Percentiles rank a stretch among this genome's conserved stretches.
phyloP scores from a whole-genome alignment of 371 early-diverging fungal species.

The Saksenaea vasiformis region DNA sequence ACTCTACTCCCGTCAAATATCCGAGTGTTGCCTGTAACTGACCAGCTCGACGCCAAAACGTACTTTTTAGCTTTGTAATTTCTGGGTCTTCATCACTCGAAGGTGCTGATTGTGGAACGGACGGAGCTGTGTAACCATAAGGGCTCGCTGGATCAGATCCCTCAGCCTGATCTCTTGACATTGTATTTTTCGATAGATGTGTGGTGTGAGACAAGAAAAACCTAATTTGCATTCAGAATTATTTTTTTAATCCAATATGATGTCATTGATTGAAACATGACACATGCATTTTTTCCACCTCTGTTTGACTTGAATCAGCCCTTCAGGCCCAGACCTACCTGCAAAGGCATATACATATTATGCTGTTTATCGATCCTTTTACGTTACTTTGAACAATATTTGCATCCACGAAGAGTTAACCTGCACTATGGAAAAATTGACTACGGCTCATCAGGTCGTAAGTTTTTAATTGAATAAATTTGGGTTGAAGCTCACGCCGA shows the following conservation, averaged over 20 bases:
- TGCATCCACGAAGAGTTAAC: too few relatives aligned
- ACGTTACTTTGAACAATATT: too few relatives aligned
- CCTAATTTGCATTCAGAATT: neutral
- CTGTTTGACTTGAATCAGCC: too few relatives aligned
- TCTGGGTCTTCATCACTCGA: constrained; percentile 23
- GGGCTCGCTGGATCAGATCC: neutral
- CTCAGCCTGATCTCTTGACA: neutral
- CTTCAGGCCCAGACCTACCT: too few relatives aligned
- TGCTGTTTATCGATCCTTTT: too few relatives aligned
- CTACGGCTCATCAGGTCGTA: too few relatives aligned
- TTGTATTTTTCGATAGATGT: neutral
- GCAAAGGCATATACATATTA: too few relatives aligned
- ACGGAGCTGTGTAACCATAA: neutral
- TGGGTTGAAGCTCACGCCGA: too few relatives aligned
- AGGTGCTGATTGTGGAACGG: neutral
- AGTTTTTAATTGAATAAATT: too few relatives aligned
- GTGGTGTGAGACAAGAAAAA: neutral
- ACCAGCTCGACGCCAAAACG: constrained; percentile 36
- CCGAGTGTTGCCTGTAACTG: constrained; percentile 35
- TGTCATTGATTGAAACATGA: neutral
- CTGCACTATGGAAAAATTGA: too few relatives aligned
- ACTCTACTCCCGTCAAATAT: constrained; percentile 21
- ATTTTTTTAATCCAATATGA: neutral
- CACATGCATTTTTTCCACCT: too few relatives aligned
- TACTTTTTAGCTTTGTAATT: constrained; percentile 24